Evolutionary conservation across 768 basidiomycete species (phyloP), one percentile per base, ranked within the genome.

Genomic region (Hortiboletus flavorubellus): DNA sequence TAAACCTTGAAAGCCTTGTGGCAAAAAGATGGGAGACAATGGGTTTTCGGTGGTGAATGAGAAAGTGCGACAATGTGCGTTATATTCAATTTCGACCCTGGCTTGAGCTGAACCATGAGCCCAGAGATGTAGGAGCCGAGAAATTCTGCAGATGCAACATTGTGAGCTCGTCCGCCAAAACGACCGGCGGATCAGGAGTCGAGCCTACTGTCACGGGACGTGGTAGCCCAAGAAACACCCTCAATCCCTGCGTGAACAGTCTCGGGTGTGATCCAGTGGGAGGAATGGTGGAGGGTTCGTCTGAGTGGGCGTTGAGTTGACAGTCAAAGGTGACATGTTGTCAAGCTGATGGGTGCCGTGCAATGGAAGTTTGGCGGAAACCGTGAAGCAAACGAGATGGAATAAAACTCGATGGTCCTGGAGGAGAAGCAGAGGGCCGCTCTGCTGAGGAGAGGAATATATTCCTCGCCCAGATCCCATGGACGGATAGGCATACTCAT

Each of bases 91-190:
- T 16, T 60, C 26, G 69, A 53, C n/a, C 46, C 46, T 41, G 59
- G 54, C 46, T 51, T 53, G 34, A 64, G 55, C 16, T 56, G 66
- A 50, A 53, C 70, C 43, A 63, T 72, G 59, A 73, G 76, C 44
- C 73, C 70, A 51, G 68, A 64, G 30, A 75, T 72, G 67, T 92
- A 98, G 2, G 75, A 67, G 8, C 84, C 79, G 11, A 98, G 81
- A 0, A 81, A 81, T 30, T 69, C 59, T 0, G 93, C 80, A 0
- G 93, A 93, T 7, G 90, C 86, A 8, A 85, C 73, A 67, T 98
- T 99, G 69, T 98, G 97, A 1, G 97, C 96, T 4, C 97, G 64
- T 99, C 97, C 5, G 86, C 88, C 11, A 98, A 79, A 12, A 95
- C 61, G 21, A 69, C 71, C 8, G 80, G 59, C 43, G 64, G 54